These are phyloP conservation scores for Aspergillus puulaauensis DNA, from an alignment of 2,329 filamentous ascomycete genomes.

Conservation along the genomic window DNA sequence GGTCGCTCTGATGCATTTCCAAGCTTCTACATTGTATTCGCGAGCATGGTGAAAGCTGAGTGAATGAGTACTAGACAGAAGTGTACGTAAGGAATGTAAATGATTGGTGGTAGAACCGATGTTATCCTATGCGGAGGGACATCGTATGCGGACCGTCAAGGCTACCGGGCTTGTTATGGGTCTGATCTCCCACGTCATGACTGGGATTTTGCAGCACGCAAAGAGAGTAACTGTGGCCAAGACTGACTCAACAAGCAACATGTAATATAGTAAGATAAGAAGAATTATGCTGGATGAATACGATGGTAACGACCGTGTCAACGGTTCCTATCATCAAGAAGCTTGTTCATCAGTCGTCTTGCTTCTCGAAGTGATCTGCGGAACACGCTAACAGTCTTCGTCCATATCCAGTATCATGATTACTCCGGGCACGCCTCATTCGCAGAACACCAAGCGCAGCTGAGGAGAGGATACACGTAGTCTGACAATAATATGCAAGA, in stretches of 20 bases:
- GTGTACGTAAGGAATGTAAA: neutral
- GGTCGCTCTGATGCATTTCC: neutral
- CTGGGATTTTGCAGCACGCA: neutral
- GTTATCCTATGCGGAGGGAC: neutral
- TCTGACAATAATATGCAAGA: neutral
- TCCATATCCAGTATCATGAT: neutral
- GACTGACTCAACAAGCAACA: neutral
- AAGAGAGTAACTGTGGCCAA: neutral
- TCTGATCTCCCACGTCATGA: conserved; percentile 13
- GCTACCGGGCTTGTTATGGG: neutral
- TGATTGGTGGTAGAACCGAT: neutral
- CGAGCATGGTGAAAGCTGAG: conserved; percentile 1
- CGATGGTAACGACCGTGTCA: neutral
- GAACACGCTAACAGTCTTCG: too few species aligned
- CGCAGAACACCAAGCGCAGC: neutral
- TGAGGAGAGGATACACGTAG: neutral
- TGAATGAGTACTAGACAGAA: neutral
- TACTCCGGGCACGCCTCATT: neutral
- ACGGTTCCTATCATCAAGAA: too few species aligned
- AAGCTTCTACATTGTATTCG: neutral
- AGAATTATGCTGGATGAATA: neutral
- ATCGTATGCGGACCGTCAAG: neutral
- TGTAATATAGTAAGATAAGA: neutral
- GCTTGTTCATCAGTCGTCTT: neutral
- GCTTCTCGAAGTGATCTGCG: neutral